phyloP scores from a whole-genome alignment of 768 basidiomycete species.

The Mycena pura region DNA sequence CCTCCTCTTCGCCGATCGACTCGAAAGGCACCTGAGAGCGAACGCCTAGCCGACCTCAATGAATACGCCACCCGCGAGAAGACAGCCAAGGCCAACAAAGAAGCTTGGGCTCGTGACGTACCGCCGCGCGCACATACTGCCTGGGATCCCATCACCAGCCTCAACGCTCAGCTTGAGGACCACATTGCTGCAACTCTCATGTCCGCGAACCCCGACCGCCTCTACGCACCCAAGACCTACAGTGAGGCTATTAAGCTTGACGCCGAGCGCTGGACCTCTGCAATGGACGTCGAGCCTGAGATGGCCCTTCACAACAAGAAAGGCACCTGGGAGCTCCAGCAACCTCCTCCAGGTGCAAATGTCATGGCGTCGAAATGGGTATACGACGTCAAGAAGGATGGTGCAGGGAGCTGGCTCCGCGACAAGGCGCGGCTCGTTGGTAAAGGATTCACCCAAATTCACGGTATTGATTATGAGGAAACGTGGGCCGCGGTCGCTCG shows the following conservation, averaged over 20 bases:
- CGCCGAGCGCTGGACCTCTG: neutral
- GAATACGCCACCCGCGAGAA: no score
- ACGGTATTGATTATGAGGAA: neutral
- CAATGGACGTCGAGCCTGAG: neutral
- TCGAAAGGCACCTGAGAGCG: no score
- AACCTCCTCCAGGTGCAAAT: neutral
- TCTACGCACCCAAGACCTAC: no score
- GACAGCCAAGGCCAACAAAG: no score
- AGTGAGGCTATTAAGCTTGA: neutral
- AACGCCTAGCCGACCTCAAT: no score
- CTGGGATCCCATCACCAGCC: no score
- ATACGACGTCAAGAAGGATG: neutral
- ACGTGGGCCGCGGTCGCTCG: neutral
- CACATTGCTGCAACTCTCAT: no score
- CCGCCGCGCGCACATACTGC: no score
- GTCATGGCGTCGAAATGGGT: neutral
- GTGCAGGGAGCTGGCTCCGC: neutral
- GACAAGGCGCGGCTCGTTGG: neutral
- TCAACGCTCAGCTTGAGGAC: no score
- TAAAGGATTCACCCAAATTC: neutral
- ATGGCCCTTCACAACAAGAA: neutral
- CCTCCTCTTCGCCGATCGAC: no score
- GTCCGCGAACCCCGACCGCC: no score
- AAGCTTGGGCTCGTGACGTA: no score
- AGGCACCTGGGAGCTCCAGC: neutral